Evolutionary conservation across 352 stramenopile genomes (phyloP).

Genomic region (Globisporangium heterothallicum): DNA sequence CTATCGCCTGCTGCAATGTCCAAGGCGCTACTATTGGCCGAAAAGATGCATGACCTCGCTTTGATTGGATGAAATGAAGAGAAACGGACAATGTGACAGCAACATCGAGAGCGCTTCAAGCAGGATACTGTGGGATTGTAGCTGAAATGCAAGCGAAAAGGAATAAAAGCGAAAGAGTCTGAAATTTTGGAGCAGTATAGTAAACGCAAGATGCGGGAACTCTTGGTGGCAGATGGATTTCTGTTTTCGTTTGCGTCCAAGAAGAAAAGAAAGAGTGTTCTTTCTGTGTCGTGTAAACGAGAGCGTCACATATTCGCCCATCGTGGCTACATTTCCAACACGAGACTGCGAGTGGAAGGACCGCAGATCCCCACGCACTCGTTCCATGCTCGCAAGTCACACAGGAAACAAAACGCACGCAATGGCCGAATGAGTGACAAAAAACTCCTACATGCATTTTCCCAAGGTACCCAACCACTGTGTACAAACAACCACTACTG

Average conservation of each 20-base stretch:
- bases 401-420: not conserved
- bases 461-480: no score
- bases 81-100: not conserved
- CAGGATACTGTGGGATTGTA: no score
- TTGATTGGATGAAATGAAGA: constrained; percentile 25
- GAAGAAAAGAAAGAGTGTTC: not conserved
- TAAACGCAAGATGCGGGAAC: not conserved
- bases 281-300: not conserved
- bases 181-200: no score
- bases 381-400: not conserved
- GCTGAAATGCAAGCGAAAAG: not conserved
- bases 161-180: no score
- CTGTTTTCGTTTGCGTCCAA: constrained; percentile 6
- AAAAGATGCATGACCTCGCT: not conserved
- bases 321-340: no score
- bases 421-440: not conserved
- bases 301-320: no score
- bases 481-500: no score
- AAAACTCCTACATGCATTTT: no score
- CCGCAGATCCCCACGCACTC: no score
- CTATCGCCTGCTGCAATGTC: no score
- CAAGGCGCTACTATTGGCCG: not conserved
- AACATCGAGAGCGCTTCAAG: no score
- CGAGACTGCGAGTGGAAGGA: not conserved
- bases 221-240: not conserved